These are phyloP conservation scores for Botrytis sinoallii DNA, from an alignment of 2,329 filamentous ascomycete genomes.

Conservation along the genomic window DNA sequence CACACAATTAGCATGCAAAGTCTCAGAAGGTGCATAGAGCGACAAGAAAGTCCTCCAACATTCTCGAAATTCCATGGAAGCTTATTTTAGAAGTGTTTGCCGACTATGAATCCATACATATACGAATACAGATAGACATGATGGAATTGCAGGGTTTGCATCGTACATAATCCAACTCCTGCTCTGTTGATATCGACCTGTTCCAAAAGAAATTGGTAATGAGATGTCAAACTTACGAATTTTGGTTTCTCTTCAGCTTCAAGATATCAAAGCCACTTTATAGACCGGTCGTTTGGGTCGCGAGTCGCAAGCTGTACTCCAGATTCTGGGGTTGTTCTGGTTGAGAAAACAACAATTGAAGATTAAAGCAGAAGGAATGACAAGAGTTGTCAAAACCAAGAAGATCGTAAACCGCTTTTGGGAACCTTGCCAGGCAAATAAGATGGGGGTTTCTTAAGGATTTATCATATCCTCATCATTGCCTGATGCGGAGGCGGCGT, in stretches of 20 bases:
- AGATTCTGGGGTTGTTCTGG: neutral
- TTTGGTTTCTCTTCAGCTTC: neutral
- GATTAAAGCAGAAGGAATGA: neutral
- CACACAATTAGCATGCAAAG: slow-evolving; percentile 4
- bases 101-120: neutral
- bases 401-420: neutral
- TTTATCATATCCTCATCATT: neutral
- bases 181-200: neutral
- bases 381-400: neutral
- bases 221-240: neutral
- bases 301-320: neutral
- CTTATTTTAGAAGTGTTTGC: neutral
- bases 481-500: neutral
- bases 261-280: neutral
- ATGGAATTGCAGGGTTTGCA: too few species aligned
- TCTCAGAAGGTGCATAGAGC: neutral
- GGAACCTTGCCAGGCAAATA: neutral
- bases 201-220: neutral
- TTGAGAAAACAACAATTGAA: neutral
- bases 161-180: neutral
- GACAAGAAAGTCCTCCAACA: neutral
- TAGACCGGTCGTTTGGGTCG: too few species aligned
- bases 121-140: neutral
- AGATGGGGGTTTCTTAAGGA: neutral
- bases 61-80: neutral